A percentile compares a stretch with the other conserved stretches of the same genome.
Evolutionary conservation across 2,329 filamentous ascomycete species (phyloP).

Genomic region (Amauroascus verrucosus): DNA sequence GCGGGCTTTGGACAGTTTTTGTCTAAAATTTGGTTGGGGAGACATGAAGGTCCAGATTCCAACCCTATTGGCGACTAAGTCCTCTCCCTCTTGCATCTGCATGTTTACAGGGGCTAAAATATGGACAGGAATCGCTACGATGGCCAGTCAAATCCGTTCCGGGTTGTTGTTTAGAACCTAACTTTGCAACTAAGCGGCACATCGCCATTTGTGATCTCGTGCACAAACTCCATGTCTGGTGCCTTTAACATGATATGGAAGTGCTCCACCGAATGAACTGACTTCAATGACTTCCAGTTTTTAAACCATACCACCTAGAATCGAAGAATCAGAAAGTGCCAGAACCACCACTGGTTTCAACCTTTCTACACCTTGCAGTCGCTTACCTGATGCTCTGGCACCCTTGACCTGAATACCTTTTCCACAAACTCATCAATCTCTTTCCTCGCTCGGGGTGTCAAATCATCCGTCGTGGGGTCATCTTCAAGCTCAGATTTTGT

Average conservation of each 20-base stretch:
- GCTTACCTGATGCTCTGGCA: conserved; percentile 31
- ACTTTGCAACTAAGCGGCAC: conserved; percentile 52
- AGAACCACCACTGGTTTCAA: background rate
- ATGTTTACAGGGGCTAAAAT: background rate
- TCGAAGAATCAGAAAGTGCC: background rate
- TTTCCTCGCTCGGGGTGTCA: conserved; percentile 39
- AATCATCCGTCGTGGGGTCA: conserved; percentile 39
- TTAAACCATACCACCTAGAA: conserved; percentile 54
- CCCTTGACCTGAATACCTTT: conserved; percentile 46
- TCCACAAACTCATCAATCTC: conserved; percentile 43
- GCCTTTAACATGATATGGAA: conserved; percentile 56
- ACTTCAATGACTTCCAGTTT: conserved; percentile 53
- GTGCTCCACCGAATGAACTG: conserved; percentile 49
- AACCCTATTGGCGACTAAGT: too few species aligned
- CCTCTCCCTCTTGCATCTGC: background rate
- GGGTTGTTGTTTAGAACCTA: background rate
- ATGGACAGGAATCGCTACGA: background rate
- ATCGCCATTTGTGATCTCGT: conserved; percentile 62
- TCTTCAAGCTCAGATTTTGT: conserved; percentile 39
- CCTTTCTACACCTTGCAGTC: too few species aligned
- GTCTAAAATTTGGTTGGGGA: too few species aligned
- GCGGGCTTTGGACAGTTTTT: too few species aligned
- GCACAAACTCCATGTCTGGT: conserved; percentile 59
- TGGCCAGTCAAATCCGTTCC: background rate
- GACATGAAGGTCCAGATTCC: too few species aligned